A percentile compares a stretch with the other conserved stretches of the same genome.
Conservation (phyloP, 495 filamentous ascomycete species). For the Hypomontagnella submonticulosa region DNA sequence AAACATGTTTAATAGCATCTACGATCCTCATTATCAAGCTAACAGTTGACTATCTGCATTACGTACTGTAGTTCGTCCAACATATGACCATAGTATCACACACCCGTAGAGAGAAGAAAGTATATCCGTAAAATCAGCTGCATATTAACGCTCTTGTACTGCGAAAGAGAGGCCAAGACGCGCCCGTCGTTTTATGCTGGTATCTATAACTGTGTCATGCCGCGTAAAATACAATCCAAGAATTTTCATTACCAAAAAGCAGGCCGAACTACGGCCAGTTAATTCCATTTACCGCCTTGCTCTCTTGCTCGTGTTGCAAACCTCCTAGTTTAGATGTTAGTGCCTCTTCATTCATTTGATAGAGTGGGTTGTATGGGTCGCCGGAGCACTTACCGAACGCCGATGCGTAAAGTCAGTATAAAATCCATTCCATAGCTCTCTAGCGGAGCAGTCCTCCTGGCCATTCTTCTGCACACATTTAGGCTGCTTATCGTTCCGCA, state of each 20-base stretch:
- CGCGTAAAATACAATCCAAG: constrained; percentile 39
- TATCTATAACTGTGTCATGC: constrained; percentile 44
- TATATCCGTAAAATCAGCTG: constrained; percentile 5
- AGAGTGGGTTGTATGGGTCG: not conserved
- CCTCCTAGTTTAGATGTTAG: constrained; percentile 40
- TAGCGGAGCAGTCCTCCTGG: constrained; percentile 66
- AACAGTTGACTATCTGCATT: too few relatives aligned
- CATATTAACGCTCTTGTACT: constrained; percentile 16
- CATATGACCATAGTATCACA: too few relatives aligned
- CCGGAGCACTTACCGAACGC: constrained; percentile 62
- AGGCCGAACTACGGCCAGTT: not conserved
- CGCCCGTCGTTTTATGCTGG: constrained; percentile 27
- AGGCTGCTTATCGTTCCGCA: constrained; percentile 68
- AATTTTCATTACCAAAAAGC: constrained; percentile 29
- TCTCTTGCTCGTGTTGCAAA: constrained; percentile 39
- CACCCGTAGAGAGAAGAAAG: too few relatives aligned
- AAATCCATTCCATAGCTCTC: constrained; percentile 75
- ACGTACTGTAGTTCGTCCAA: too few relatives aligned
- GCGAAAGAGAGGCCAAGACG: constrained; percentile 11
- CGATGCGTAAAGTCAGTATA: constrained; percentile 74
- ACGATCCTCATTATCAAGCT: too few relatives aligned
- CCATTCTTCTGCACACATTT: constrained; percentile 57
- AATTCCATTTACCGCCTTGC: constrained; percentile 28
- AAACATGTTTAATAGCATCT: too few relatives aligned
- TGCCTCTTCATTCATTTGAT: not conserved